Evolutionary conservation across 75 land plant species (phyloP), one percentile per base, ranked within the genome.

Genomic region (Picea sitchensis): DNA sequence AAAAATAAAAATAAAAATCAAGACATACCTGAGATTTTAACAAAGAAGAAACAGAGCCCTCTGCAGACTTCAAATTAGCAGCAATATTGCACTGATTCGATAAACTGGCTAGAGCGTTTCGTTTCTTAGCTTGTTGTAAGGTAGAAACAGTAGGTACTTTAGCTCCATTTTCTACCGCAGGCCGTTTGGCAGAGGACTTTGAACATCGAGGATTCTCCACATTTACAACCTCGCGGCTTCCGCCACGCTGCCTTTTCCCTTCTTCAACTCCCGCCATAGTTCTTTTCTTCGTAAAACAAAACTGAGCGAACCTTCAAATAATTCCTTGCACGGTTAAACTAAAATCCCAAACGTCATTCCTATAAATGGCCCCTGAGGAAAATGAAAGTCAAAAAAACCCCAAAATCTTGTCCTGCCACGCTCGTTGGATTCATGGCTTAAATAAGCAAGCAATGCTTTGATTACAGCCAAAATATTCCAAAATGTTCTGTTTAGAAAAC

Each of bases 101-200:
- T 56, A 92, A 77, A 65, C 87, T 86, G 7, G 81, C 73, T 15
- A 92, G 90, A 9, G 91, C 91, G 3, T 87, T 82, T 13, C 94
- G 81, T 64, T 90, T 90, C 83, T 91, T 88, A 3, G 86, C 86
- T 57, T 88, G 80, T 63, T 82, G 80, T 58, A 20, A 17, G 14
- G 80, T 38, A 31, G 62, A 9, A 20, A 61, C 90, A 61, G 83
- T 21, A 5, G 57, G 54, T 1, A 75, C 79, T 77, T 77, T 83
- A n/a, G 60, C 76, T 31, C 41, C 72, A 61, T 80, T 75, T 30
- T 80, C 72, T 78, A 79, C 57, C 3, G 89, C 86, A 56, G 87
- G 87, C 76, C 86, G 81, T 84, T 87, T 84, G 61, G 64, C 60
- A 21, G 83, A 21, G 26, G 81, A 17, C 26, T 65, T 65, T 65